Evolutionary conservation across 2,329 filamentous ascomycete genomes (phyloP).

Genomic region (Parafenestella ontariensis): DNA sequence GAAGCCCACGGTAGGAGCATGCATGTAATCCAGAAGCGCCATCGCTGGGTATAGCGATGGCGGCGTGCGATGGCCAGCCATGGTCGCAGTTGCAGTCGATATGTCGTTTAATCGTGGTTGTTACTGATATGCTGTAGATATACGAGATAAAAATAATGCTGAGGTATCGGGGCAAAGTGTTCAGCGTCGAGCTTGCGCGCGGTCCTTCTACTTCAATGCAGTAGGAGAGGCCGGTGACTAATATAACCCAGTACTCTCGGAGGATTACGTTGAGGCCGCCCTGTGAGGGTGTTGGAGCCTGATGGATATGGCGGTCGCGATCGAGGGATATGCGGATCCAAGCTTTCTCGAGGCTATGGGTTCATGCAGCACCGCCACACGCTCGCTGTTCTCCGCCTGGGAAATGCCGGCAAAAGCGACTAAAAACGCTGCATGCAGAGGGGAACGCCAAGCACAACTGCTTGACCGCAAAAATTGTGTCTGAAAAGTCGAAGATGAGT

Average conservation of each 20-base stretch:
- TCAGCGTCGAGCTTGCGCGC: neutral
- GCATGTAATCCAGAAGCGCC: slow-evolving; percentile 42
- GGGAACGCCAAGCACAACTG: slow-evolving; percentile 4
- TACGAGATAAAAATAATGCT: neutral
- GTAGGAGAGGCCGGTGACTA: neutral
- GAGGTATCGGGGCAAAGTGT: neutral
- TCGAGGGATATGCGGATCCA: slow-evolving; percentile 6
- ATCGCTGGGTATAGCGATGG: slow-evolving; percentile 28
- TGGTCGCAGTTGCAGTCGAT: slow-evolving; percentile 9
- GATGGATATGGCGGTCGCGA: slow-evolving; percentile 3
- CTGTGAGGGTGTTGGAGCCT: slow-evolving; percentile 5
- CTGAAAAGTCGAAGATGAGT: neutral
- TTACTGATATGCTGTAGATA: neutral
- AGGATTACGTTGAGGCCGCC: slow-evolving; percentile 3
- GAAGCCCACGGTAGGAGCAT: slow-evolving; percentile 40
- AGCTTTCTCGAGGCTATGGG: slow-evolving; percentile 8
- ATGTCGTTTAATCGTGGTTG: neutral
- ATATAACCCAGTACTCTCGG: neutral
- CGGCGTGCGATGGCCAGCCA: slow-evolving; percentile 12
- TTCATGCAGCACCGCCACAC: slow-evolving; percentile 23
- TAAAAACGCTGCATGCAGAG: neutral
- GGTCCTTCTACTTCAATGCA: slow-evolving; percentile 1
- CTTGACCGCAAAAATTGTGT: neutral
- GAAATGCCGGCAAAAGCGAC: slow-evolving; percentile 9
- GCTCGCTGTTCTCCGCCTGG: slow-evolving; percentile 7